A percentile compares a stretch with the other conserved stretches of the same genome.
phyloP scores from a whole-genome alignment of 805 yeast genomes.

The Saturnispora saitoi region DNA sequence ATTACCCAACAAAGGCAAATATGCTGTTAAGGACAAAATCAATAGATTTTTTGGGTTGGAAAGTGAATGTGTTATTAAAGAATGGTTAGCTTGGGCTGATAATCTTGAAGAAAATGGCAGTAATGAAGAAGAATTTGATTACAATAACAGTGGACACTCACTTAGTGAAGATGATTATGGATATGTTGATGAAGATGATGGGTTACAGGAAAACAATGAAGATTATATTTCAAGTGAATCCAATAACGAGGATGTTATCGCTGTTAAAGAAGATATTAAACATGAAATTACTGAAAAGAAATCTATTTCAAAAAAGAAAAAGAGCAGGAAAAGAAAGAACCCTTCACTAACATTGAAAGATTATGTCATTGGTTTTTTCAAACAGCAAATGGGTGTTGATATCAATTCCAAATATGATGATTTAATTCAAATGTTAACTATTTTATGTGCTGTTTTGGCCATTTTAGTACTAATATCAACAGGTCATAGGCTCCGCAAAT shows the following conservation, averaged over 20 bases:
- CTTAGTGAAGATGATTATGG: conserved; percentile 2
- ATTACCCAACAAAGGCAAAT: not conserved
- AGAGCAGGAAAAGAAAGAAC: not conserved
- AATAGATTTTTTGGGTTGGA: conserved; percentile 1
- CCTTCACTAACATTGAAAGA: not conserved
- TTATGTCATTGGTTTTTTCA: not conserved
- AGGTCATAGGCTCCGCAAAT: not conserved
- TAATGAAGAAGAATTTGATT: not conserved
- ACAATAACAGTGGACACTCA: not conserved
- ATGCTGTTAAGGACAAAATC: conserved; percentile 1
- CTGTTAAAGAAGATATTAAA: not conserved
- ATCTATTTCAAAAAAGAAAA: not conserved
- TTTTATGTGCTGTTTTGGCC: conserved; percentile 1
- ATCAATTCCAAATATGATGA: not conserved
- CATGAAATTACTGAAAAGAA: not conserved
- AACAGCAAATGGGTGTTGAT: not conserved
- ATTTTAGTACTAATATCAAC: not conserved
- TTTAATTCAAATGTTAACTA: not conserved
- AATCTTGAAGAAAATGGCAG: not conserved
- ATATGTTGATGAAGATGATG: not conserved
- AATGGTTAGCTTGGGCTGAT: conserved; percentile 6
- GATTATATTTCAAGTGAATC: too few species aligned
- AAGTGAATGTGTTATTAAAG: not conserved
- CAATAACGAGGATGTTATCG: not conserved
- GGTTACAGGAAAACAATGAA: too few species aligned